phyloP scores from a whole-genome alignment of 2,329 filamentous ascomycete species.

The Pseudogymnoascus pannorum region DNA sequence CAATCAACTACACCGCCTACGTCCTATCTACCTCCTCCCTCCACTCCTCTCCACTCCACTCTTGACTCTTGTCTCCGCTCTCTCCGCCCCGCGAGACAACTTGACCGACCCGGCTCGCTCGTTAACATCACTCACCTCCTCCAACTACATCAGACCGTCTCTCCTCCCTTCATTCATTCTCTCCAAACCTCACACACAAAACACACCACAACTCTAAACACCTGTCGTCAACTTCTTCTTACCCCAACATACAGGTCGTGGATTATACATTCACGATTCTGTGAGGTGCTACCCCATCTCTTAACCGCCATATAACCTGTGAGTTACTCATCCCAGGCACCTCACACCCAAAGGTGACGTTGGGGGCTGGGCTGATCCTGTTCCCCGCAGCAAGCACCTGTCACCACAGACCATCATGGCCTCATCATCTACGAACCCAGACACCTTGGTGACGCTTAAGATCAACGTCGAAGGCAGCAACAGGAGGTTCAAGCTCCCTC shows the following conservation, averaged over 20 bases:
- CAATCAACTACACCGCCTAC: background rate
- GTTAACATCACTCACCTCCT: background rate
- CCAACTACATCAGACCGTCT: constrained; percentile 13
- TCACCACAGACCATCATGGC: constrained; percentile 23
- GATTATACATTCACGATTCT: constrained; percentile 4
- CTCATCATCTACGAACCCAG: constrained; percentile 36
- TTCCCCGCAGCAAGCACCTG: constrained; percentile 7
- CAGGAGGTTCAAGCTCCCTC: constrained; percentile 80
- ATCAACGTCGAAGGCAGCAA: constrained; percentile 67
- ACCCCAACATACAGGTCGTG: constrained; percentile 4
- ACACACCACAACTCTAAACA: background rate
- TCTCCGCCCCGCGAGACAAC: constrained; percentile 2
- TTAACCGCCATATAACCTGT: background rate
- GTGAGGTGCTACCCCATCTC: background rate
- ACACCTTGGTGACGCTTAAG: constrained; percentile 73
- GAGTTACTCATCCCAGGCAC: background rate
- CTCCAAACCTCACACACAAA: background rate
- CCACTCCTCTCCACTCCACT: constrained; percentile 13
- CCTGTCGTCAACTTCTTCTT: no score
- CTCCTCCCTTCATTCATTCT: constrained; percentile 14
- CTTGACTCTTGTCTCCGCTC: background rate
- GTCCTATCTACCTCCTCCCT: constrained; percentile 13
- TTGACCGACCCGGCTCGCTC: constrained; percentile 8
- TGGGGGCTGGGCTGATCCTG: constrained; percentile 3
- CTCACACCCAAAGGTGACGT: background rate